Evolutionary conservation across 1,284 basidiomycete genomes (phyloP).

Genomic region (Flammula alnicola): DNA sequence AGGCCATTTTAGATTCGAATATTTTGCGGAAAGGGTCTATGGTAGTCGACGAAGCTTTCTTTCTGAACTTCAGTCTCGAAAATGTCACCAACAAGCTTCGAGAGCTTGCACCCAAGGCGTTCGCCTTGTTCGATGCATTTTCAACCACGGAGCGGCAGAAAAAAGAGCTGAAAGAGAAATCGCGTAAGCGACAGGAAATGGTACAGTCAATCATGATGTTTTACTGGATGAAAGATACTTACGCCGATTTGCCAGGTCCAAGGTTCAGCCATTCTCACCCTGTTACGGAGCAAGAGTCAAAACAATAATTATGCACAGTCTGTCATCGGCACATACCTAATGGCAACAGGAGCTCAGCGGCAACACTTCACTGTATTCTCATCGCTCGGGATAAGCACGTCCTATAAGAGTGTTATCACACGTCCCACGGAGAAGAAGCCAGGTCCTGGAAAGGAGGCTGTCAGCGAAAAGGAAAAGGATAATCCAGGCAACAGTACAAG

Average conservation of each 20-base stretch:
- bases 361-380: constrained; percentile 18
- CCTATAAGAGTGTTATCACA: no score
- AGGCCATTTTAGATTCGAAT: not conserved
- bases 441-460: no score
- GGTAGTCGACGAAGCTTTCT: constrained; percentile 5
- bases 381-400: no score
- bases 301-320: constrained; percentile 33
- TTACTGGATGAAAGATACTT: not conserved
- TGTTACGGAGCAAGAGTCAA: constrained; percentile 35
- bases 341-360: constrained; percentile 26
- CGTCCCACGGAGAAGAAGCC: no score
- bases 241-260: not conserved
- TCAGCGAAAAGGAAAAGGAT: no score
- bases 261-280: constrained; percentile 19
- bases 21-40: not conserved
- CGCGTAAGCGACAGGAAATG: not conserved
- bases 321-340: constrained; percentile 36
- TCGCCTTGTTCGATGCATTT: constrained; percentile 2
- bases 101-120: not conserved
- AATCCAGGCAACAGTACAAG: no score
- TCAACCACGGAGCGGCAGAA: not conserved
- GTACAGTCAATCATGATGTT: not conserved
- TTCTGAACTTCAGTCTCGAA: constrained; percentile 4
- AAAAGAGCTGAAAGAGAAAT: not conserved
- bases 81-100: not conserved